A percentile compares a stretch with the other conserved stretches of the same genome.
Evolutionary conservation across 2,329 filamentous ascomycete species (phyloP).

Genomic region (Arthrobotrys iridis): DNA sequence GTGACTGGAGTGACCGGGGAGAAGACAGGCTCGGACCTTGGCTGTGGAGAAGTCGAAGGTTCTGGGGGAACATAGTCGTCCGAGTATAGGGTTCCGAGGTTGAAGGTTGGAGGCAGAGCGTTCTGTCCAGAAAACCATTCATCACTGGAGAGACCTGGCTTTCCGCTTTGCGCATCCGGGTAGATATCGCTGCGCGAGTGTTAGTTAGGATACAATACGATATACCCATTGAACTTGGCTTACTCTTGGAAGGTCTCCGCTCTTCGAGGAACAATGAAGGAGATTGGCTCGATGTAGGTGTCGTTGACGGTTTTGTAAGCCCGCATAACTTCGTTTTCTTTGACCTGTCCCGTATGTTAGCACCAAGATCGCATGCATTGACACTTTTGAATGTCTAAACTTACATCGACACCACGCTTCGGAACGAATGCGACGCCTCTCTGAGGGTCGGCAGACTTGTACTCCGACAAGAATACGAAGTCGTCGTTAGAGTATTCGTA

Average conservation of each 20-base stretch:
- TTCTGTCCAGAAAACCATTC: slow-evolving; percentile 92
- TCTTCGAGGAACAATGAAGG: slow-evolving; percentile 93
- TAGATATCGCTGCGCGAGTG: slow-evolving; percentile 94
- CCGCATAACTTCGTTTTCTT: slow-evolving; percentile 95
- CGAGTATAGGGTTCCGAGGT: slow-evolving; percentile 85
- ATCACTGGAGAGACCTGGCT: slow-evolving; percentile 78
- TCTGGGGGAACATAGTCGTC: slow-evolving; percentile 63
- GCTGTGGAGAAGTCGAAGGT: not conserved
- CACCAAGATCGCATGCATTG: slow-evolving; percentile 5
- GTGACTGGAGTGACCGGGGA: slow-evolving; percentile 65
- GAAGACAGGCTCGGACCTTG: slow-evolving; percentile 66
- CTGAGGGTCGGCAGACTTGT: slow-evolving; percentile 96
- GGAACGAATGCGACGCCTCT: slow-evolving; percentile 93
- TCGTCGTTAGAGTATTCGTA: slow-evolving; percentile 99
- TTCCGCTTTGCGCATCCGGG: slow-evolving; percentile 81
- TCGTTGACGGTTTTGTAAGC: slow-evolving; percentile 98
- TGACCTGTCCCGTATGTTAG: slow-evolving; percentile 68
- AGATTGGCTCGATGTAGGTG: slow-evolving; percentile 91
- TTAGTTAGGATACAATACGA: slow-evolving; percentile 23
- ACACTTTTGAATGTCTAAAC: slow-evolving; percentile 58
- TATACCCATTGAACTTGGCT: not conserved
- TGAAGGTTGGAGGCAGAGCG: slow-evolving; percentile 86
- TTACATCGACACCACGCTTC: slow-evolving; percentile 89
- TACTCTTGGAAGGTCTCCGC: slow-evolving; percentile 58
- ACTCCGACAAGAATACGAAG: slow-evolving; percentile 95